Conservation (phyloP, 352 stramenopile species). For the Phytophthora brassicae region DNA sequence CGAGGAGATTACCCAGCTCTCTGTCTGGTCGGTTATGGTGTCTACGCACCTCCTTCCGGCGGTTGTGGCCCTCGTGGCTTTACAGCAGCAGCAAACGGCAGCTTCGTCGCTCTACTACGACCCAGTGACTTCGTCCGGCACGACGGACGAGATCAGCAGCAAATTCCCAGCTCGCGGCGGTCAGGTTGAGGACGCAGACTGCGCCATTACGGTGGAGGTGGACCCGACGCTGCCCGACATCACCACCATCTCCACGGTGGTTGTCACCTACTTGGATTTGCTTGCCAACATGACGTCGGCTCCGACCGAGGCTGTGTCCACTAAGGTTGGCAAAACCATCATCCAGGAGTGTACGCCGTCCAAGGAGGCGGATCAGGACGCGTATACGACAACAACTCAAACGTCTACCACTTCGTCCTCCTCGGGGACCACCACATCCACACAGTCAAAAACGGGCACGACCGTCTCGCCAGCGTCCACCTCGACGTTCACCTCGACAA, state of each 20-base stretch:
- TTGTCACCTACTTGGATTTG: conserved; percentile 15
- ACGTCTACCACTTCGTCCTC: conserved; percentile 18
- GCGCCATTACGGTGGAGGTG: conserved; percentile 18
- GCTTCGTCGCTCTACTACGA: conserved; percentile 19
- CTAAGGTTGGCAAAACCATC: conserved; percentile 12
- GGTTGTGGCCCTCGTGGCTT: conserved; percentile 13
- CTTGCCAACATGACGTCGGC: conserved; percentile 20
- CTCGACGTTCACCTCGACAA: conserved; percentile 20
- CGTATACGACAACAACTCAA: conserved; percentile 21
- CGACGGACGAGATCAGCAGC: conserved; percentile 22
- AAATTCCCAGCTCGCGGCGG: conserved; percentile 21
- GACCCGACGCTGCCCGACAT: conserved; percentile 15
- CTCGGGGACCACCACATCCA: conserved; percentile 6
- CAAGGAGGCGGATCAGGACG: conserved; percentile 19
- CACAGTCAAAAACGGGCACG: conserved; percentile 21
- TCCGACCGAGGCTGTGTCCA: conserved; percentile 21
- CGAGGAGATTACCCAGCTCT: conserved; percentile 28
- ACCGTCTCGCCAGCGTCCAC: conserved; percentile 24
- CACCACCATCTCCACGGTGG: conserved; percentile 14
- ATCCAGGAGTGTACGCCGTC: conserved; percentile 8
- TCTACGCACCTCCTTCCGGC: conserved; percentile 29
- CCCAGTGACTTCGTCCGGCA: conserved; percentile 9
- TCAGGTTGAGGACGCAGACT: conserved; percentile 10
- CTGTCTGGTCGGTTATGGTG: conserved; percentile 14
- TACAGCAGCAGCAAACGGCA: conserved; percentile 16